Evolutionary conservation across 768 basidiomycete genomes (phyloP).

Genomic region (Boletus insuetus): DNA sequence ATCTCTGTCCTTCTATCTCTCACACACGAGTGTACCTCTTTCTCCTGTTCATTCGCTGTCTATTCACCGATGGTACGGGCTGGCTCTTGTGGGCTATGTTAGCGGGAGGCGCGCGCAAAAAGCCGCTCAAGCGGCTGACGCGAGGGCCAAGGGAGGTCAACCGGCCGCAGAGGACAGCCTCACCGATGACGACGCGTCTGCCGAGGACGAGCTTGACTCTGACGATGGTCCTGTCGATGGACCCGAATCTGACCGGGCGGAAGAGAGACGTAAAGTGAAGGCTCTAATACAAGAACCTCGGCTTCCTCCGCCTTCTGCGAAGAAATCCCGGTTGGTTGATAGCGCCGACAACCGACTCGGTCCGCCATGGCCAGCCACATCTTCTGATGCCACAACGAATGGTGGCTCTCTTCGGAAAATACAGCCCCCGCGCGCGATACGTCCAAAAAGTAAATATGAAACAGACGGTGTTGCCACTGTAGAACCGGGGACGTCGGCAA

Average conservation of each 20-base stretch:
- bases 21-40: constrained; percentile 12
- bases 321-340: constrained; percentile 24
- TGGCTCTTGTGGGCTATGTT: neutral
- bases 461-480: constrained; percentile 15
- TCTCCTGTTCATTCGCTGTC: neutral
- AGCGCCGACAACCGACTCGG: constrained; percentile 16
- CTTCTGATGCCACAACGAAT: constrained; percentile 14
- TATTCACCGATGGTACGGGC: constrained; percentile 1
- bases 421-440: constrained; percentile 24
- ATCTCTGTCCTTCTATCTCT: neutral
- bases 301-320: constrained; percentile 16
- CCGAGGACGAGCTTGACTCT: constrained; percentile 37
- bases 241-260: constrained; percentile 17
- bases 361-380: constrained; percentile 20
- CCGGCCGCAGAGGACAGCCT: constrained; percentile 25
- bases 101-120: constrained; percentile 60
- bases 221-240: constrained; percentile 31
- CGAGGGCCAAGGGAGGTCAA: constrained; percentile 37
- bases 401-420: constrained; percentile 18
- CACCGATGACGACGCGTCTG: constrained; percentile 31
- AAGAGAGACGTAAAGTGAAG: constrained; percentile 28
- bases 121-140: constrained; percentile 49
- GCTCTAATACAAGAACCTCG: constrained; percentile 17
- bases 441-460: constrained; percentile 28
- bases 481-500: constrained; percentile 16